Conservation (phyloP, 2,329 filamentous ascomycete genomes). For the Fusarium sublunatum region DNA sequence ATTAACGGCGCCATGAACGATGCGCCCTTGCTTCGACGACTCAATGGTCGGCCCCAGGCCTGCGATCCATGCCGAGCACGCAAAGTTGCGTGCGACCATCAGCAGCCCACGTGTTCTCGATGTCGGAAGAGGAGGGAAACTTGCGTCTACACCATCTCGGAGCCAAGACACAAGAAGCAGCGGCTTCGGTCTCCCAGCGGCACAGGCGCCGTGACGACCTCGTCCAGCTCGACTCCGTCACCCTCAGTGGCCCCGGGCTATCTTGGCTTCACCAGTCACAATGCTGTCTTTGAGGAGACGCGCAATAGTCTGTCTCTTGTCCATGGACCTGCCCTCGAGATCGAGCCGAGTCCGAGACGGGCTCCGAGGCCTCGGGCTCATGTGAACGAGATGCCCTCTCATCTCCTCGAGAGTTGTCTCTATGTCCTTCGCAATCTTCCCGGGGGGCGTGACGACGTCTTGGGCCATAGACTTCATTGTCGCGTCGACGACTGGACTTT, state of each 20-base stretch:
- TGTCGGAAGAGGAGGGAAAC: constrained; percentile 52
- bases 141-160: constrained; percentile 52
- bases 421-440: constrained; percentile 54
- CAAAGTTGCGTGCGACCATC: constrained; percentile 59
- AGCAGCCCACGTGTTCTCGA: constrained; percentile 54
- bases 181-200: constrained; percentile 21
- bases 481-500: constrained; percentile 51
- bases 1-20: constrained; percentile 28
- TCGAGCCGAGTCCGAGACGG: constrained; percentile 19
- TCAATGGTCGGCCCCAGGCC: constrained; percentile 47
- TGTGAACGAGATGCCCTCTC: constrained; percentile 38
- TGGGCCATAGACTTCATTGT: constrained; percentile 37
- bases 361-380: constrained; percentile 13
- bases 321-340: constrained; percentile 36
- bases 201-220: not conserved
- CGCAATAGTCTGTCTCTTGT: constrained; percentile 53
- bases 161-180: constrained; percentile 32
- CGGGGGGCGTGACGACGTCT: constrained; percentile 27
- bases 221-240: constrained; percentile 29
- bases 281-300: constrained; percentile 56
- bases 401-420: constrained; percentile 53
- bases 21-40: constrained; percentile 40
- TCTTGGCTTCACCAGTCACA: constrained; percentile 59
- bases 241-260: constrained; percentile 50
- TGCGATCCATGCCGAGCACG: constrained; percentile 55